Evolutionary conservation across 805 yeast species (phyloP), one percentile per base, ranked within the genome.

Genomic region (Saccharomycopsis vini): DNA sequence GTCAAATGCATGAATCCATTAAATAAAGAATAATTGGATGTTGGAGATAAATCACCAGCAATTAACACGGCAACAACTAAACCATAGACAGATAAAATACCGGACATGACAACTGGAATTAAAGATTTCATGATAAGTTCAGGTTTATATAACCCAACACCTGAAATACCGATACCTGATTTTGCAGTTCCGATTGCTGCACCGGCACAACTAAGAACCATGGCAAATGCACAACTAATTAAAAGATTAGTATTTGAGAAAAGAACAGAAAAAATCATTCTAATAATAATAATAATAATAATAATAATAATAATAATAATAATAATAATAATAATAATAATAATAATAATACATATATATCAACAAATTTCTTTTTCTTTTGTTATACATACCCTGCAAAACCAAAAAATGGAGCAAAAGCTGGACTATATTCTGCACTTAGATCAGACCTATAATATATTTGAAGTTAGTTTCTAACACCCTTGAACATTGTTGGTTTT

Each of bases 181-280:
- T 92, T 92, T 50, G 97, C 97, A 3, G 97, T 90, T 46, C 98
- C 99, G 54, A 88, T 81, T 10, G 97, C 97, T 3, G 99, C 97
- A 50, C 99, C 99, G n/a, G 90, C 81, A 59, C 95, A 86, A 46
- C 94, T 81, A 47, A 90, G 69, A 20, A 86, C 75, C 85, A 87
- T 85, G 40, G 96, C 95, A 38, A 87, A 81, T 5, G 92, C 87
- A 66, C 97, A 89, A 38, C 74, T 65, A 26, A 26, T 26, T 30
- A 30, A 30, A 6, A 7, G 9, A 16, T 30, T 30, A 30, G 33
- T 30, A 30, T 9, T 5, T 30, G 18, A 30, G n/a, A 30, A 13
- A n/a, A n/a, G n/a, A n/a, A n/a, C n/a, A n/a, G n/a, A n/a, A n/a
- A n/a, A n/a, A n/a, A n/a, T n/a, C n/a, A n/a, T n/a, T n/a, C n/a